Evolutionary conservation across 2,329 filamentous ascomycete genomes (phyloP).

Genomic region (Colletotrichum incanum): DNA sequence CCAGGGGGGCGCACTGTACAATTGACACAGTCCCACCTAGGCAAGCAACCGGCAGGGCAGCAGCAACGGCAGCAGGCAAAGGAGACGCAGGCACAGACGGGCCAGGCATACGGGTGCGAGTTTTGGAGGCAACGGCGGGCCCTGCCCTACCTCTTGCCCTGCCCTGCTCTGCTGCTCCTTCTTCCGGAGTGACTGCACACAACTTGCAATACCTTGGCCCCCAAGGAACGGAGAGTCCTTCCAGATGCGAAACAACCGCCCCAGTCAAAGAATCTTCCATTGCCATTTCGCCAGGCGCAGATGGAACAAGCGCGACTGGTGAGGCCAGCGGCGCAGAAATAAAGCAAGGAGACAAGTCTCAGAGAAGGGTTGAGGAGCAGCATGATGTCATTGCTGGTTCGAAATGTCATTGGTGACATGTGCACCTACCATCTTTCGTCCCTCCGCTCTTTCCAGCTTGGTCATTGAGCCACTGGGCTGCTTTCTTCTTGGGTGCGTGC

Average conservation of each 20-base stretch:
- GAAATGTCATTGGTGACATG: conserved; percentile 19
- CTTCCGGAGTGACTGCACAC: not conserved
- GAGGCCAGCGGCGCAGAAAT: conserved; percentile 11
- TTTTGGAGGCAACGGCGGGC: conserved; percentile 27
- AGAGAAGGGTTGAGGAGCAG: not conserved
- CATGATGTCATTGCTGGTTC: conserved; percentile 40
- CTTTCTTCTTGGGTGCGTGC: conserved; percentile 29
- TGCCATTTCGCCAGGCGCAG: conserved; percentile 1
- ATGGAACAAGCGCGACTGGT: conserved; percentile 19
- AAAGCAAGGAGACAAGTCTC: not conserved
- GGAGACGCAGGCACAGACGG: conserved; percentile 36
- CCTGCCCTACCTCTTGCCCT: conserved; percentile 19
- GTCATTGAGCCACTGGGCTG: conserved; percentile 2
- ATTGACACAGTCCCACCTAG: conserved; percentile 24
- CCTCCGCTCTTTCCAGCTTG: conserved; percentile 29
- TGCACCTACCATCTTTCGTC: conserved; percentile 29
- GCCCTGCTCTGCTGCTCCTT: not conserved
- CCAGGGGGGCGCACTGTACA: conserved; percentile 18
- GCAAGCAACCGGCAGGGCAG: not conserved
- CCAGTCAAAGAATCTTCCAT: conserved; percentile 12
- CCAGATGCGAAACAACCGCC: conserved; percentile 31
- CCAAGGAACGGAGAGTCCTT: not conserved
- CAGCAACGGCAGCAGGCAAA: not conserved
- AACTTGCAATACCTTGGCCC: not conserved
- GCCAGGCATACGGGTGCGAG: conserved; percentile 9